Evolutionary conservation across 768 basidiomycete species (phyloP).

Genomic region (Leccinum ochraceum): DNA sequence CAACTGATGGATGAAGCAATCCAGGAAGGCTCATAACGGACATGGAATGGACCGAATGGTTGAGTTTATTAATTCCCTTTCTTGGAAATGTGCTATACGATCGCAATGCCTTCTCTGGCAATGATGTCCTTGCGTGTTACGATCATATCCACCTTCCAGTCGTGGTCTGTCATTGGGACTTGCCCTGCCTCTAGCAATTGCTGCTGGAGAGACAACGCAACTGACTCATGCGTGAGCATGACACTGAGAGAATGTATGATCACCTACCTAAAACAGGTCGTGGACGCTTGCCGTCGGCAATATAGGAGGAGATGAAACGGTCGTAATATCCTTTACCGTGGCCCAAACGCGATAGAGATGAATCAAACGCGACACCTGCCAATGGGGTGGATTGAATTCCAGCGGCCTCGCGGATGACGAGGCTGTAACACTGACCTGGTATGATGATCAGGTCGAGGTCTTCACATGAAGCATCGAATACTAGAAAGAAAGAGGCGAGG

Average conservation of each 20-base stretch:
- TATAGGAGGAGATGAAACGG: slow-evolving; percentile 62
- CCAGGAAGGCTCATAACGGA: slow-evolving; percentile 25
- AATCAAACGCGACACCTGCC: slow-evolving; percentile 75
- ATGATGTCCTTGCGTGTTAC: slow-evolving; percentile 47
- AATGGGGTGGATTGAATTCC: slow-evolving; percentile 10
- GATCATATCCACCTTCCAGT: slow-evolving; percentile 66
- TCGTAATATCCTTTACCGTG: slow-evolving; percentile 88
- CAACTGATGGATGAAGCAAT: slow-evolving; percentile 11
- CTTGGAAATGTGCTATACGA: slow-evolving; percentile 18
- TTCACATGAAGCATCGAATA: slow-evolving; percentile 36
- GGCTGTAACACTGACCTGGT: slow-evolving; percentile 50
- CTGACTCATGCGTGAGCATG: slow-evolving; percentile 37
- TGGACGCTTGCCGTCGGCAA: slow-evolving; percentile 37
- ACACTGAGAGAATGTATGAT: slow-evolving; percentile 11
- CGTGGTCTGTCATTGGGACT: slow-evolving; percentile 56
- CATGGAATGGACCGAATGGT: slow-evolving; percentile 17
- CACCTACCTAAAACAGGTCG: slow-evolving; percentile 61
- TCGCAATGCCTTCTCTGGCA: slow-evolving; percentile 23
- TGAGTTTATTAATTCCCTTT: slow-evolving; percentile 6
- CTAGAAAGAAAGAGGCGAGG: slow-evolving; percentile 20
- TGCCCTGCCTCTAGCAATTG: slow-evolving; percentile 54
- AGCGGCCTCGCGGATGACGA: slow-evolving; percentile 11
- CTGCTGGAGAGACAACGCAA: slow-evolving; percentile 64
- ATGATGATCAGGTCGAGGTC: slow-evolving; percentile 64
- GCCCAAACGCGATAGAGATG: slow-evolving; percentile 65